Base-by-base conservation (phyloP, 2,329 filamentous ascomycete genomes). In the Helotiales sp. region DNA sequence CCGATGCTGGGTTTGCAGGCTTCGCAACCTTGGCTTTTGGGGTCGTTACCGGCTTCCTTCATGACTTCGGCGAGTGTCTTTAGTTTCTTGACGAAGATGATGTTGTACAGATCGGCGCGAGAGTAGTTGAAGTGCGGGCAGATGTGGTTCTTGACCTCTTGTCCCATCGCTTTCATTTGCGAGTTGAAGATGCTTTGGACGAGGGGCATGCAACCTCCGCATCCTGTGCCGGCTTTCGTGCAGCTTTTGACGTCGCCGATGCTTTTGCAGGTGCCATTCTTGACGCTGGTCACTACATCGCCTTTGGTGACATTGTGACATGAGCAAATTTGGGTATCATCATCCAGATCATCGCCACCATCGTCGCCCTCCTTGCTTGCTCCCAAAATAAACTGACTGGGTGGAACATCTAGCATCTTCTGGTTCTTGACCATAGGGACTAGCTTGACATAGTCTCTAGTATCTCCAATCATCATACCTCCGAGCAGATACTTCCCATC, bases 401-500 rank as follows among this genome's bases (percentile, higher is more conserved):
- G 93, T 0, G 92, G 87, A 0, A 93, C 82, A 15, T 96, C 92
- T 0, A 97, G 84, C 69, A 85, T 83, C 77, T 94, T 96, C 76
- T 93, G 91, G 71, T 87, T 89, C 81, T 94, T 96, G 63, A 96
- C 93, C 84, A 97, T 89, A 1, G 92, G 91, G 0, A 96, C 92
- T 24, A 97, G 81, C 78, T 95, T 97, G 80, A 96, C 87, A 75
- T 97, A 97, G 80, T 97, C 93, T 70, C 87, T 91, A 0, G 93
- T 96, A 75, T 97, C 93, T 45, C 93, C 94, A 69, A 97, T 96
- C 93, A 97, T 97, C 93, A 97, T 97, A 3, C 93, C 94, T n/a
- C 93, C 93, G 0, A 97, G 86, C 0, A 97, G 82, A 74, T 95
- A 95, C 77, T 96, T 96, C 28, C 93, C 93, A 76, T 97, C 94